Evolutionary conservation across 331 rosid genomes (phyloP), one percentile per base, ranked within the genome.

Genomic region (Quercus phellos): DNA sequence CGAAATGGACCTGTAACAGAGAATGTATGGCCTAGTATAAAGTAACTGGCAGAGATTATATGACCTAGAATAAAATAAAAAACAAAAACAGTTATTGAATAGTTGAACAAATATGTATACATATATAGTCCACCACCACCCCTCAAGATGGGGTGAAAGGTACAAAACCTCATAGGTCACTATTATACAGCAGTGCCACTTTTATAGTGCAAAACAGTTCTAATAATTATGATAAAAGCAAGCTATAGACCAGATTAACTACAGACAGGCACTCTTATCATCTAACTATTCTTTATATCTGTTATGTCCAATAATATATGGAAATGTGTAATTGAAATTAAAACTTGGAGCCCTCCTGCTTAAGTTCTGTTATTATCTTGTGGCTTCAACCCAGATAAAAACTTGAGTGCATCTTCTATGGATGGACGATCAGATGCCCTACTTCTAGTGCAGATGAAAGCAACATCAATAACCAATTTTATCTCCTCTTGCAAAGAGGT

Each of bases 371-470:
- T 63, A 67, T 67, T 84, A 32, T 83, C 82, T 43, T 80, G 76
- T 50, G 81, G 82, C 78, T 78, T 90, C 51, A 75, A 76, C 30
- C 90, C 91, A 73, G 94, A 85, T 80, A 92, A 77, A 74, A 87
- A 92, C 90, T 89, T 90, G 34, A 88, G 72, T 63, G 85, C 88
- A 43, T 87, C 92, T 71, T 88, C 88, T 86, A 92, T 91, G 80
- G 97, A 88, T 73, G 99, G 97, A 24, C 90, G 83, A 29, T 94
- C 91, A 1, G 79, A 68, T 35, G 88, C 80, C 76, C 86, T 80
- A 85, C 86, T 90, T 74, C 84, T 86, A 11, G 93, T 92, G 87
- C 99, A 94, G 69, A 87, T 85, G 67, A 84, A 77, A 63, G 97
- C 95, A 71, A 89, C 89, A 80, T 89, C 94, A 74, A 92, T 81